Evolutionary conservation across 1,284 basidiomycete genomes (phyloP).

Genomic region (Apiotrichum gamsii): DNA sequence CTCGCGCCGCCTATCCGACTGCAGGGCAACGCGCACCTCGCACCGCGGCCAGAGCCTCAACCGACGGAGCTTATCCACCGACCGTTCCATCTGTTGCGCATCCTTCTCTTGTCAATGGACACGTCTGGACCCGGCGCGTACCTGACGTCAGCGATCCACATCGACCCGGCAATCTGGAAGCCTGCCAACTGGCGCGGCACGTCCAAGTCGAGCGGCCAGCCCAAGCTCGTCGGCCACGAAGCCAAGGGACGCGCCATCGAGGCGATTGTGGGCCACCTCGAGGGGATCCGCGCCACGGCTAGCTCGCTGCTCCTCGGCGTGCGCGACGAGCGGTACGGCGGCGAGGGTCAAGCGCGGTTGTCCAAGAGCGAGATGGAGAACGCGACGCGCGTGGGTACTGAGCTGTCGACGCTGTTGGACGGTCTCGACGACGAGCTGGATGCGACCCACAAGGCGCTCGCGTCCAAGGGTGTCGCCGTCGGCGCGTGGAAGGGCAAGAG

Average conservation of each 20-base stretch:
- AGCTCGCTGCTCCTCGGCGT: slow-evolving; percentile 51
- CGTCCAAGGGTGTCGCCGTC: slow-evolving; percentile 69
- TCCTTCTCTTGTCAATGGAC: slow-evolving; percentile 69
- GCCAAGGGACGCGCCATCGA: slow-evolving; percentile 32
- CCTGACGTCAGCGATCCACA: slow-evolving; percentile 76
- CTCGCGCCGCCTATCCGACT: slow-evolving; percentile 12
- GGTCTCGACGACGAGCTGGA: slow-evolving; percentile 79
- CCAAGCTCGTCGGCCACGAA: slow-evolving; percentile 25
- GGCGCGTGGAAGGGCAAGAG: slow-evolving; percentile 64
- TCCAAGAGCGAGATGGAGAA: slow-evolving; percentile 13
- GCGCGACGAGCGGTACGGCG: slow-evolving; percentile 57
- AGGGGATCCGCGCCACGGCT: slow-evolving; percentile 39
- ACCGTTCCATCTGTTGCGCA: slow-evolving; percentile 83
- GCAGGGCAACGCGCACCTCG: slow-evolving; percentile 24
- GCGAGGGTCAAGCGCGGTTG: slow-evolving; percentile 4
- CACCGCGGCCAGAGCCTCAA: slow-evolving; percentile 32
- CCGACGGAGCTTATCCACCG: slow-evolving; percentile 70
- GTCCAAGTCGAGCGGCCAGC: too few species aligned
- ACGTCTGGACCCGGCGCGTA: slow-evolving; percentile 76
- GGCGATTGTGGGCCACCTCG: slow-evolving; percentile 24
- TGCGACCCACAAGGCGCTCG: slow-evolving; percentile 79
- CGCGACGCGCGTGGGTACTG: slow-evolving; percentile 55
- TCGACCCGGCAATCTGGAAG: slow-evolving; percentile 79
- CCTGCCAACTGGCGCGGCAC: slow-evolving; percentile 12
- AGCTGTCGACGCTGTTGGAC: slow-evolving; percentile 49